phyloP scores from a whole-genome alignment of 2,329 filamentous ascomycete species.

The Colletotrichum melonis region DNA sequence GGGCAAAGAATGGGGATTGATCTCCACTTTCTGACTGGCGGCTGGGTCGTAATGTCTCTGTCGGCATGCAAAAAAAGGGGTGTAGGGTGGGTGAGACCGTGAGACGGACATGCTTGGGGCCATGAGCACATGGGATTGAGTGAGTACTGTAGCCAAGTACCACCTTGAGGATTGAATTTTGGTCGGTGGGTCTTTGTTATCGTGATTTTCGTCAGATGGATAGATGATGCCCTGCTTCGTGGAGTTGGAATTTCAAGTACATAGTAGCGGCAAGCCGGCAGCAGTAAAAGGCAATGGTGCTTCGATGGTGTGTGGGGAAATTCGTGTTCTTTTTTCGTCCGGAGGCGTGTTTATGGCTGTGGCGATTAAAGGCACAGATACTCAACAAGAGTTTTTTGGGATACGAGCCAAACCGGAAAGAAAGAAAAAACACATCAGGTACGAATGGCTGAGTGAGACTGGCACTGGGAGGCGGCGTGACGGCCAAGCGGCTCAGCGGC shows the following conservation, averaged over 20 bases:
- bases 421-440: not conserved
- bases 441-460: not conserved
- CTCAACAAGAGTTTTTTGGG: slow-evolving; percentile 1
- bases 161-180: not conserved
- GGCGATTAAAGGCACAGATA: slow-evolving; percentile 10
- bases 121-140: not conserved
- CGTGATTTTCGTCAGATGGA: not conserved
- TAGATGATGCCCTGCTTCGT: too few relatives aligned
- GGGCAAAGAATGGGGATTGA: slow-evolving; percentile 21
- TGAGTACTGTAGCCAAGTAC: not conserved
- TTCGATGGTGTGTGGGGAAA: not conserved
- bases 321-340: not conserved
- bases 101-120: not conserved
- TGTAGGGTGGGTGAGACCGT: slow-evolving; percentile 3
- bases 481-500: not conserved
- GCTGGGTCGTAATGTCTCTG: slow-evolving; percentile 19
- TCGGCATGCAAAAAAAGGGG: slow-evolving; percentile 28
- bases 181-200: not conserved
- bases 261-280: not conserved
- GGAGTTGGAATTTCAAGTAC: not conserved
- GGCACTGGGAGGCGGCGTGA: not conserved
- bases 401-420: slow-evolving; percentile 22
- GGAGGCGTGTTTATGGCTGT: slow-evolving; percentile 17
- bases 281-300: not conserved
- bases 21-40: slow-evolving; percentile 5